Percentiles rank a stretch among this genome's conserved stretches.
phyloP scores from a whole-genome alignment of 73 alveolate genomes.

The Paramecium tetraurelia region DNA sequence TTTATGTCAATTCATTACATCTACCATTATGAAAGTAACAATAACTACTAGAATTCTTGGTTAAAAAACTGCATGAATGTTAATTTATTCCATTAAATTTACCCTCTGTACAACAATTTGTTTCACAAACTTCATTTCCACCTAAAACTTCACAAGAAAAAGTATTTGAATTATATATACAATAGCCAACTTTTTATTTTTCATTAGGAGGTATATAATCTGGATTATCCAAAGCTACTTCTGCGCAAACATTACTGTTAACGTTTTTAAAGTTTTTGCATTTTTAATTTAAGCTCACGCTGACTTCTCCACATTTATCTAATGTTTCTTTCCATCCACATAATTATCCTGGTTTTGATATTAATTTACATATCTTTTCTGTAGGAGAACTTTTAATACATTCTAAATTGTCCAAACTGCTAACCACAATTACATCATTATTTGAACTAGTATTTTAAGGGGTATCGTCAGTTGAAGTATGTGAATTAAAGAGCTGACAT shows the following conservation, averaged over 20 bases:
- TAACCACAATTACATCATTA: neutral
- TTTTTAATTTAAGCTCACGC: neutral
- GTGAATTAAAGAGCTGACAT: too few relatives aligned
- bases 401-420: neutral
- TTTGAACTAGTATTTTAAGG: neutral
- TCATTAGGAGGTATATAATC: neutral
- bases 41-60: neutral
- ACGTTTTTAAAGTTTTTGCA: neutral
- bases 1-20: neutral
- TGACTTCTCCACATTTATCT: neutral
- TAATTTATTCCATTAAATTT: neutral
- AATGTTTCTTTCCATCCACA: neutral
- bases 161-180: neutral
- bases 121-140: neutral
- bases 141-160: neutral
- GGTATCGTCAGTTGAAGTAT: too few relatives aligned
- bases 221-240: neutral
- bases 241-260: neutral
- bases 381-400: neutral
- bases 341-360: neutral
- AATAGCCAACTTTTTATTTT: neutral
- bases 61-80: neutral
- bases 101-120: neutral
- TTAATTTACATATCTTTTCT: neutral
- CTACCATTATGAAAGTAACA: neutral